Evolutionary conservation across 768 basidiomycete species (phyloP), one percentile per base, ranked within the genome.

Genomic region (Lactifluus hygrophoroides): DNA sequence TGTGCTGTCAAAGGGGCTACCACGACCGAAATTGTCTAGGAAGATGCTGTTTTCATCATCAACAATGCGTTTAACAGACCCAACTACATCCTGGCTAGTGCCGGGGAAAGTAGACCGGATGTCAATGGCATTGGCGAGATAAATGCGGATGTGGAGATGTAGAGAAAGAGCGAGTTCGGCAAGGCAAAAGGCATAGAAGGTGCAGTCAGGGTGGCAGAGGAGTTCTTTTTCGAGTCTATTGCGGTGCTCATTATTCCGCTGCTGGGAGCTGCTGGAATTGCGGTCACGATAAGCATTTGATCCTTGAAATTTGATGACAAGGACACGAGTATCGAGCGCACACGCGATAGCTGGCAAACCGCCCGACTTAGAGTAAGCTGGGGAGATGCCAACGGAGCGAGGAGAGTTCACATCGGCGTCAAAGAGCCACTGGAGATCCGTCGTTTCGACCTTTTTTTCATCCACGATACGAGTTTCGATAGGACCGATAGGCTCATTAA

Each of bases 131-230:
- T 77, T 74, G 7, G 68, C 65, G 42, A 85, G 64, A 38, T 74
- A 74, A 21, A 84, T 61, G 1, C 67, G 64, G 43, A 75, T 67
- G 38, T 79, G 74, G 37, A 59, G 63, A 63, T 74, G 77, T 5
- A 86, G 71, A 0, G 77, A 73, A 67, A 83, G 73, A 0, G 77
- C 72, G 17, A 85, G 66, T 0, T 75, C 75, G 0, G 67, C 79
- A 63, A 83, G 73, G 64, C 82, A 78, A 64, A 86, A 85, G 0
- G 78, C 80, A 46, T 75, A 77, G 45, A 83, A 65, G 16, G 75
- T 74, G 44, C 75, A 75, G 9, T 67, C 68, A 3, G 69, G 51
- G 53, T 77, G 77, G 65, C 76, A 78, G 3, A 85, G 70, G 27
- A 85, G 65, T 5, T 66, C 64, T 2, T 77, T 69, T 57, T 78